phyloP scores from a whole-genome alignment of 179 eudicot species.

The Camellia oleifera region DNA sequence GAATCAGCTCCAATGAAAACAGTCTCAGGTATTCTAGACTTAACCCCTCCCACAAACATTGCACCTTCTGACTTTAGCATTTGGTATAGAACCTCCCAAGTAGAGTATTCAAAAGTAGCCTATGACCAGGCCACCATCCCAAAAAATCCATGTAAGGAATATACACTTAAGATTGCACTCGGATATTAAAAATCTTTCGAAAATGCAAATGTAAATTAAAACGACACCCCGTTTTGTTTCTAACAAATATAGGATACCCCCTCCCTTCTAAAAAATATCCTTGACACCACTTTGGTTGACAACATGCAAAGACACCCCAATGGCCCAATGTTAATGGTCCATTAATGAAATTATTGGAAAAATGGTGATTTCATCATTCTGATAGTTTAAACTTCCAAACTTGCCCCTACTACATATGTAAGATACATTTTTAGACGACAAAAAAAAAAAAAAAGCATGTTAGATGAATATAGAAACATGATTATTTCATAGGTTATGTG shows the following conservation, averaged over 20 bases:
- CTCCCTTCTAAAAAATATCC: no score
- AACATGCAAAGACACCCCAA: not conserved
- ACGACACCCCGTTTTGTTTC: not conserved
- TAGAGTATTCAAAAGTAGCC: not conserved
- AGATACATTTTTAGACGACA: not conserved
- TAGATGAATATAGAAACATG: no score
- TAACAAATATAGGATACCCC: no score
- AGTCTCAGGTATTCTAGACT: no score
- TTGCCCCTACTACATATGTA: not conserved
- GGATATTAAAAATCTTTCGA: not conserved
- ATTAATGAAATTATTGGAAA: not conserved
- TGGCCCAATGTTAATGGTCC: not conserved
- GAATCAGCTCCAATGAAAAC: no score
- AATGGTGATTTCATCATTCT: not conserved
- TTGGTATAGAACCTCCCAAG: not conserved
- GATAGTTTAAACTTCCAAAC: not conserved
- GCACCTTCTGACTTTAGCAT: not conserved
- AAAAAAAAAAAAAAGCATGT: no score
- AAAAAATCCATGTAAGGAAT: not conserved
- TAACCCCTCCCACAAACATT: no score
- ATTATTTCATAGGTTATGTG: no score
- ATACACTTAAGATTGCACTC: not conserved
- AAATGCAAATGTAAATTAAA: not conserved
- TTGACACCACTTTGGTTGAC: not conserved
- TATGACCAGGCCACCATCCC: not conserved